phyloP scores from a whole-genome alignment of 768 basidiomycete species.

The Guyanaporus albipodus region DNA sequence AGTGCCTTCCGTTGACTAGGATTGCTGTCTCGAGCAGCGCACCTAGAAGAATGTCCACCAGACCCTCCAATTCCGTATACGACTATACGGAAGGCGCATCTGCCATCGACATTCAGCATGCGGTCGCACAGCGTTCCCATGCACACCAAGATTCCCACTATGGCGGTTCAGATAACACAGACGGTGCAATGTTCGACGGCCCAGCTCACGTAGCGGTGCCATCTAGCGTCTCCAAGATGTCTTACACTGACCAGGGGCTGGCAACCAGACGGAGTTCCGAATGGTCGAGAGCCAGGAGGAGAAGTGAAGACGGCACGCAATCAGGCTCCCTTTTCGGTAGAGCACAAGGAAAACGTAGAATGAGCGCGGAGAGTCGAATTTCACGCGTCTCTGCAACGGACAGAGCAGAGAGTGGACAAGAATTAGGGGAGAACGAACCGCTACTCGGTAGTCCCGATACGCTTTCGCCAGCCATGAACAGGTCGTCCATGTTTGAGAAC shows the following conservation, averaged over 20 bases:
- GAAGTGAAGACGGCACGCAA: conserved; percentile 41
- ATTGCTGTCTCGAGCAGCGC: too few relatives aligned
- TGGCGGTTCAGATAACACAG: conserved; percentile 46
- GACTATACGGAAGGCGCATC: conserved; percentile 92
- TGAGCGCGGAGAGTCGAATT: conserved; percentile 38
- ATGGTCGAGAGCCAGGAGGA: conserved; percentile 46
- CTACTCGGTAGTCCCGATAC: conserved; percentile 26
- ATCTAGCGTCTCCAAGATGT: conserved; percentile 79
- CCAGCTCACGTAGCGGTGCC: conserved; percentile 63
- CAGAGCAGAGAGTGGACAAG: conserved; percentile 35
- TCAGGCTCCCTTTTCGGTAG: conserved; percentile 28
- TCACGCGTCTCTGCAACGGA: conserved; percentile 41
- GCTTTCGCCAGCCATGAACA: conserved; percentile 37
- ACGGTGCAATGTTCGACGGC: conserved; percentile 73
- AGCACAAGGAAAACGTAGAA: conserved; percentile 36
- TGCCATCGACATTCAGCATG: conserved; percentile 64
- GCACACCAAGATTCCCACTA: conserved; percentile 68
- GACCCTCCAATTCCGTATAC: conserved; percentile 18
- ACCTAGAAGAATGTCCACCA: conserved; percentile 18
- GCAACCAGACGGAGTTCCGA: conserved; percentile 51
- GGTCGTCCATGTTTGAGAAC: conserved; percentile 54
- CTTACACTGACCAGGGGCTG: conserved; percentile 44
- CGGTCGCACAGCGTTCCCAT: conserved; percentile 45
- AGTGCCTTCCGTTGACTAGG: too few relatives aligned
- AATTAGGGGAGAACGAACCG: conserved; percentile 35